Percentiles rank a stretch among this genome's conserved stretches.
Conservation (phyloP, 106 monocot genomes). For the Dendrobium nobile region DNA sequence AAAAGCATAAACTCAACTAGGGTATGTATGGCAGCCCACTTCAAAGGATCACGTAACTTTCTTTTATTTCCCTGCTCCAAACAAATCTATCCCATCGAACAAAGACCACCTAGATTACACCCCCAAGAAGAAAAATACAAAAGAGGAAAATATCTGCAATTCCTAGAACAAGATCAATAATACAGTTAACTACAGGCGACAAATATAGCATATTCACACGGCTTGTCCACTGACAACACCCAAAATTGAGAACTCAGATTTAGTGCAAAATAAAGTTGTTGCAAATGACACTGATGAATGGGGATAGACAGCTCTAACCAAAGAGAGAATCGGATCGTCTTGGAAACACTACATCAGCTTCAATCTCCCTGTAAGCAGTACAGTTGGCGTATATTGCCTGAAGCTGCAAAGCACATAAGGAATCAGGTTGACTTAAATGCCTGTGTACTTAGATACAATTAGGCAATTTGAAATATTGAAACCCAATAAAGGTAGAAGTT, state of each 20-base stretch:
- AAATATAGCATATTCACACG: background rate
- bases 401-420: slow-evolving; percentile 1
- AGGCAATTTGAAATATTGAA: background rate
- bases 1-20: no score
- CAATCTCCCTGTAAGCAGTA: slow-evolving; percentile 5
- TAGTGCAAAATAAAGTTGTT: background rate
- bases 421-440: background rate
- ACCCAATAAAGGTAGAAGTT: background rate
- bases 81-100: no score
- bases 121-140: no score
- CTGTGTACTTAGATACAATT: background rate
- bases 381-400: slow-evolving; percentile 8
- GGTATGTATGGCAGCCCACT: no score
- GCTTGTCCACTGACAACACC: background rate
- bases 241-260: background rate
- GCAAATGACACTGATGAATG: background rate
- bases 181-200: background rate
- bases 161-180: background rate
- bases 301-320: background rate
- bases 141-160: no score
- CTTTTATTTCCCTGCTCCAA: no score
- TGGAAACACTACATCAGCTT: background rate
- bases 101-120: no score
- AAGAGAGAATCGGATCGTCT: background rate
- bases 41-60: no score